Conservation (phyloP, 306 rosid genomes). For the Erythrophleum fordii region DNA sequence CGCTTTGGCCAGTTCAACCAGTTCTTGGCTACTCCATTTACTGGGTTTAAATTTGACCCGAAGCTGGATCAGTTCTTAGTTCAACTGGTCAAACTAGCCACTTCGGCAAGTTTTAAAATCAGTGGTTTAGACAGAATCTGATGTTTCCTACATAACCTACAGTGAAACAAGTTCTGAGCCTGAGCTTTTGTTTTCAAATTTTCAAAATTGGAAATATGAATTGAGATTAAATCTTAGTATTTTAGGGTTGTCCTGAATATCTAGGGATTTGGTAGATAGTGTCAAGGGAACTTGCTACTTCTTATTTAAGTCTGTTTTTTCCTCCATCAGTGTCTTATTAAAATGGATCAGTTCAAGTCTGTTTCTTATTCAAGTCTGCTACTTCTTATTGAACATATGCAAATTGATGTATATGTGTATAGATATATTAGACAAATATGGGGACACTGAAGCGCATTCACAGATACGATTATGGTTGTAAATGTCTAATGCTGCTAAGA, state of each 20-base stretch:
- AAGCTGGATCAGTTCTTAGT: background rate
- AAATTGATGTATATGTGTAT: too few relatives aligned
- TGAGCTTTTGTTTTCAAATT: too few relatives aligned
- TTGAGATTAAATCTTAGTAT: background rate
- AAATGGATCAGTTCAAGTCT: too few relatives aligned
- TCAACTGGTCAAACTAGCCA: background rate
- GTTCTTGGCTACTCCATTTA: background rate
- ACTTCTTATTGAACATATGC: too few relatives aligned
- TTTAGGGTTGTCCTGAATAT: background rate
- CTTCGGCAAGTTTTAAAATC: background rate
- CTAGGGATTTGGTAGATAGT: background rate
- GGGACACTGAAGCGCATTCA: background rate
- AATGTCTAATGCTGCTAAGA: background rate
- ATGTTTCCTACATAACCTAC: background rate
- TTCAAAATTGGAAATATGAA: background rate
- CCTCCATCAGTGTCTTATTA: too few relatives aligned
- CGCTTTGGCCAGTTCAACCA: background rate
- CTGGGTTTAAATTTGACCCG: background rate
- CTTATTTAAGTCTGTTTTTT: background rate
- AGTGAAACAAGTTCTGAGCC: background rate
- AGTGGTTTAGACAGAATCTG: background rate
- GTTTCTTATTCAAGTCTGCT: too few relatives aligned
- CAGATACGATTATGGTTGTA: background rate
- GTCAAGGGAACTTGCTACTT: background rate
- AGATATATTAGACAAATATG: too few relatives aligned